A percentile compares a stretch with the other conserved stretches of the same genome.
Evolutionary conservation across 371 early-diverging fungal genomes (phyloP).

Genomic region (Conidiobolus incongruus): DNA sequence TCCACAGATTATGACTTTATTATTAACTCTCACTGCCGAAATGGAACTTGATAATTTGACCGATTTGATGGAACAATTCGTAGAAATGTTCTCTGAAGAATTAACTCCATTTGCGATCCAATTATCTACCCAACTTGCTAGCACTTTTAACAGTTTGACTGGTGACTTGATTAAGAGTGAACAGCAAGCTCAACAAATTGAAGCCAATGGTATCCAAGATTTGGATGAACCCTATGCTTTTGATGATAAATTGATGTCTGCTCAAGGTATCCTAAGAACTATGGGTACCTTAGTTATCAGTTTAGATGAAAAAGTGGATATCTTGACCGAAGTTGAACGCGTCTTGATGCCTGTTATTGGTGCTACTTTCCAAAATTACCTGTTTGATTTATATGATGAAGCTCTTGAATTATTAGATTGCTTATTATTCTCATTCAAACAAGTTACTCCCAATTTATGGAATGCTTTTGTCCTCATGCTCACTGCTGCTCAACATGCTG

Average conservation of each 20-base stretch:
- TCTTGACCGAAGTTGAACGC: slow-evolving; percentile 37
- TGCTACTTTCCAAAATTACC: slow-evolving; percentile 38
- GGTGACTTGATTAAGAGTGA: slow-evolving; percentile 22
- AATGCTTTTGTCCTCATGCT: slow-evolving; percentile 47
- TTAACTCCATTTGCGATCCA: slow-evolving; percentile 75
- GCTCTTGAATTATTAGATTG: slow-evolving; percentile 74
- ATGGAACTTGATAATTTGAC: slow-evolving; percentile 77
- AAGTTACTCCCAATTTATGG: slow-evolving; percentile 68
- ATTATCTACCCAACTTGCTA: slow-evolving; percentile 54
- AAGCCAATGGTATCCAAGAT: slow-evolving; percentile 15
- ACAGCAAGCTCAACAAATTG: slow-evolving; percentile 9
- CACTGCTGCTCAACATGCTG: slow-evolving; percentile 43
- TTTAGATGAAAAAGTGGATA: slow-evolving; percentile 38
- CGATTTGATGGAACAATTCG: slow-evolving; percentile 67
- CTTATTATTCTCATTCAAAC: slow-evolving; percentile 52
- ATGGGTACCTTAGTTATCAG: slow-evolving; percentile 56
- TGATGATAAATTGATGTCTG: slow-evolving; percentile 69
- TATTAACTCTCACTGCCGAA: slow-evolving; percentile 62
- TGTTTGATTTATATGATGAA: slow-evolving; percentile 53
- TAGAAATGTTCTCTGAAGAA: slow-evolving; percentile 67
- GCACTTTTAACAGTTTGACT: slow-evolving; percentile 65
- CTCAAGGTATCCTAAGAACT: slow-evolving; percentile 79
- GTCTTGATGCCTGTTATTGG: slow-evolving; percentile 42
- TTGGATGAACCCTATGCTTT: slow-evolving; percentile 25
- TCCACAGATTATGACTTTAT: slow-evolving; percentile 56